These are phyloP conservation scores for Mycosphaerelloides madeirae DNA, from an alignment of 2,329 filamentous ascomycete species.

Conservation along the genomic window DNA sequence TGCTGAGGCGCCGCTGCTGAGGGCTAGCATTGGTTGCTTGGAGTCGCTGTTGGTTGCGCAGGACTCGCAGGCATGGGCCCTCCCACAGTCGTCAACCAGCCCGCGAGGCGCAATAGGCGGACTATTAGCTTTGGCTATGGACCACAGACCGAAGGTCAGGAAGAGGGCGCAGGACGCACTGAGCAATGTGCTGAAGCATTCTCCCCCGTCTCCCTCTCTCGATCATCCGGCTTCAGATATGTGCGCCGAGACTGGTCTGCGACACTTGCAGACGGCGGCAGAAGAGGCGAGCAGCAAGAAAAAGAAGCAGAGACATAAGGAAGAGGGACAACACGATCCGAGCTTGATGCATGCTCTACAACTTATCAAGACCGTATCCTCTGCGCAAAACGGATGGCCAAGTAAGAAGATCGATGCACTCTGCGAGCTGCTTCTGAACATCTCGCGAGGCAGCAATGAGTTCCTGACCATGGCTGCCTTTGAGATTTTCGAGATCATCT, in stretches of 20 bases:
- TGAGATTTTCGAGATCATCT: slow-evolving; percentile 96
- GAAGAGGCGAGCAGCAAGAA: slow-evolving; percentile 68
- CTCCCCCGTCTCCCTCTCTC: slow-evolving; percentile 83
- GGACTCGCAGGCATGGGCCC: slow-evolving; percentile 80
- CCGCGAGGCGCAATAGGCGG: slow-evolving; percentile 84
- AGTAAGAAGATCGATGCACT: slow-evolving; percentile 91
- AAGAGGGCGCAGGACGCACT: slow-evolving; percentile 90
- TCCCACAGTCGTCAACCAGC: slow-evolving; percentile 75
- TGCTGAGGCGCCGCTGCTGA: slow-evolving; percentile 79
- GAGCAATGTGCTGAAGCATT: slow-evolving; percentile 73
- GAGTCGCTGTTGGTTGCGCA: slow-evolving; percentile 89
- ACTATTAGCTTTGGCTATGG: slow-evolving; percentile 76
- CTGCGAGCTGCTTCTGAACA: slow-evolving; percentile 81
- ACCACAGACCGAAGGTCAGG: slow-evolving; percentile 86
- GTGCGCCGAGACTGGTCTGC: slow-evolving; percentile 86
- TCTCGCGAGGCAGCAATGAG: slow-evolving; percentile 86
- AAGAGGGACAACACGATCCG: slow-evolving; percentile 57
- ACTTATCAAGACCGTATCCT: slow-evolving; percentile 82
- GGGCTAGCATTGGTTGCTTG: slow-evolving; percentile 85
- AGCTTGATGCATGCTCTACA: slow-evolving; percentile 87
- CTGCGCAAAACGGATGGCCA: slow-evolving; percentile 88
- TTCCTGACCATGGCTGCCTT: slow-evolving; percentile 95
- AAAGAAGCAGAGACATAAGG: slow-evolving; percentile 50
- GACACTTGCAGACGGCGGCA: slow-evolving; percentile 71
- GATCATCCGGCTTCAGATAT: slow-evolving; percentile 95